Percentiles rank a stretch among this genome's conserved stretches.
Conservation (phyloP, 2,329 filamentous ascomycete genomes). For the Trichoderma koningii region DNA sequence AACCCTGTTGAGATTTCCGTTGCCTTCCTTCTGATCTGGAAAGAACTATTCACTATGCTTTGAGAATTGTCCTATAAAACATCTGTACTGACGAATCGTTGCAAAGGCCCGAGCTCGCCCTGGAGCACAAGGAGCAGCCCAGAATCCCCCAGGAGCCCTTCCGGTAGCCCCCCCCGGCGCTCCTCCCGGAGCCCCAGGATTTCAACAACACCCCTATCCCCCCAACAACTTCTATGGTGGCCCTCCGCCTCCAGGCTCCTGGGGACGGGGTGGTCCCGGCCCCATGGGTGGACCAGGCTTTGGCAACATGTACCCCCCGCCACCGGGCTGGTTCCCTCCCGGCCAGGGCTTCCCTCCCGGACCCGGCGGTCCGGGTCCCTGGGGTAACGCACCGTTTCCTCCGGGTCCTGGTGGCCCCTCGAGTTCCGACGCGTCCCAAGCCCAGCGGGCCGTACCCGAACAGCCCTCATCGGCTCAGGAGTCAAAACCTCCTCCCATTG, state of each 20-base stretch:
- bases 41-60: slow-evolving; percentile 14
- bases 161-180: slow-evolving; percentile 37
- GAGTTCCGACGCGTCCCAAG: slow-evolving; percentile 62
- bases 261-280: slow-evolving; percentile 57
- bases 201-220: slow-evolving; percentile 49
- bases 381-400: slow-evolving; percentile 62
- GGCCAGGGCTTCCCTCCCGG: slow-evolving; percentile 71
- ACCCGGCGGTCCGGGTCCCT: slow-evolving; percentile 61
- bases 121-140: slow-evolving; percentile 39
- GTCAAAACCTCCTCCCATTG: slow-evolving; percentile 32
- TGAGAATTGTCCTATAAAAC: background rate
- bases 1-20: slow-evolving; percentile 97
- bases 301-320: slow-evolving; percentile 76
- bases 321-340: slow-evolving; percentile 76
- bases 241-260: slow-evolving; percentile 55
- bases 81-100: slow-evolving; percentile 32
- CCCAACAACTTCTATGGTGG: slow-evolving; percentile 52
- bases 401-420: slow-evolving; percentile 59
- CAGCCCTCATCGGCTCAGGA: slow-evolving; percentile 21
- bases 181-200: slow-evolving; percentile 43
- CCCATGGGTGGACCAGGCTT: slow-evolving; percentile 63
- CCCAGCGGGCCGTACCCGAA: slow-evolving; percentile 53
- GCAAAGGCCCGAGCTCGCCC: slow-evolving; percentile 47
- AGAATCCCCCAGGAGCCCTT: slow-evolving; percentile 34
- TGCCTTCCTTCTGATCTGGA: slow-evolving; percentile 97